These are phyloP conservation scores for Bondarzewia mesenterica DNA, from an alignment of 1,284 basidiomycete species.

Conservation along the genomic window DNA sequence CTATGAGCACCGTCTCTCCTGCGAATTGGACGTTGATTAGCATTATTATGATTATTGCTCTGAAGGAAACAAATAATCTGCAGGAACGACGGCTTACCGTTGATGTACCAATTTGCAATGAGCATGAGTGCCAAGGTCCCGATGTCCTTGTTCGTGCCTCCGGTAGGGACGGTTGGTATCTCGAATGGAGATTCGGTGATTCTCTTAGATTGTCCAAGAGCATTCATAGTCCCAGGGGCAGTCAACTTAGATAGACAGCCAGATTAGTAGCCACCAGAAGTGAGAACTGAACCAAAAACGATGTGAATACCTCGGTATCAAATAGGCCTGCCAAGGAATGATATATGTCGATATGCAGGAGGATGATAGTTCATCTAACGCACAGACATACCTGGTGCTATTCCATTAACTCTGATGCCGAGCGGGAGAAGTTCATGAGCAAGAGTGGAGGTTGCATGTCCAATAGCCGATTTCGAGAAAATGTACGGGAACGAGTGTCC, in stretches of 20 bases:
- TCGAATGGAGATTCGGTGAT: conserved; percentile 19
- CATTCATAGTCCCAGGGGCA: conserved; percentile 22
- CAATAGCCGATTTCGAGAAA: conserved; percentile 45
- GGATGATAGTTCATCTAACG: no score
- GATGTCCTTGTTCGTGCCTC: conserved; percentile 35
- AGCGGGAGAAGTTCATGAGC: conserved; percentile 43
- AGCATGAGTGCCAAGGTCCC: conserved; percentile 37
- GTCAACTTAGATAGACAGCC: no score
- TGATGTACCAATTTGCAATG: conserved; percentile 41
- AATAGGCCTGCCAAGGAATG: conserved; percentile 21
- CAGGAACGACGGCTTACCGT: conserved; percentile 14
- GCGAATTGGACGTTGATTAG: no score
- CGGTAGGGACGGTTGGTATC: conserved; percentile 26
- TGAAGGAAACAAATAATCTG: background rate
- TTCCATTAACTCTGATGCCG: conserved; percentile 50
- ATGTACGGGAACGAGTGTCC: conserved; percentile 37
- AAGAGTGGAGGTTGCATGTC: conserved; percentile 37
- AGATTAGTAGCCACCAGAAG: background rate
- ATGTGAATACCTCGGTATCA: conserved; percentile 17
- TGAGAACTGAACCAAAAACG: no score
- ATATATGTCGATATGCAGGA: no score
- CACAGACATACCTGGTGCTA: conserved; percentile 36
- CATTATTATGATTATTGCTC: no score
- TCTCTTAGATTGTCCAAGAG: conserved; percentile 25
- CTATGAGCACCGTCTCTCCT: conserved; percentile 42